These are phyloP conservation scores for Xylaria arbuscula DNA, from an alignment of 2,329 filamentous ascomycete species.

Conservation along the genomic window DNA sequence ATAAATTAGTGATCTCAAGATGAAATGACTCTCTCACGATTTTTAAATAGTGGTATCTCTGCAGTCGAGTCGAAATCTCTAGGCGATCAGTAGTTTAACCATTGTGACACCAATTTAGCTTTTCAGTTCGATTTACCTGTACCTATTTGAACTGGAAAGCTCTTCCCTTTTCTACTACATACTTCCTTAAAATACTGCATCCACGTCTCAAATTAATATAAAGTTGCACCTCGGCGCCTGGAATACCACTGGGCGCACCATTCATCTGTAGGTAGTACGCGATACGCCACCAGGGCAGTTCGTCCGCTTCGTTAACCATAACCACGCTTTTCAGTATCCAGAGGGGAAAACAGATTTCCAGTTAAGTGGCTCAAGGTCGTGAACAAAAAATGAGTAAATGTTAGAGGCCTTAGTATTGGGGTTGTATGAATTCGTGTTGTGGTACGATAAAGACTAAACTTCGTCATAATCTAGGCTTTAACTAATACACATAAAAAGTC, in stretches of 20 bases:
- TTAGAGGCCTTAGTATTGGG: too few relatives aligned
- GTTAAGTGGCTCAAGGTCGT: conserved; percentile 37
- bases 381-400: not conserved
- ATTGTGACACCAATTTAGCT: not conserved
- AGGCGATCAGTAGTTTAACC: not conserved
- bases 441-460: too few relatives aligned
- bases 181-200: not conserved
- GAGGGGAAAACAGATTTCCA: conserved; percentile 42
- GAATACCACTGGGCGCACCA: not conserved
- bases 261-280: conserved; percentile 37
- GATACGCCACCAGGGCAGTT: conserved; percentile 47
- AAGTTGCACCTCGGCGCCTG: not conserved
- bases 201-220: not conserved
- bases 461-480: too few relatives aligned
- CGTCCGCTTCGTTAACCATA: conserved; percentile 47
- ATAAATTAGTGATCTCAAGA: conserved; percentile 9
- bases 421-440: too few relatives aligned
- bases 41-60: not conserved
- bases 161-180: not conserved
- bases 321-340: conserved; percentile 42
- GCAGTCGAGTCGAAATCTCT: not conserved
- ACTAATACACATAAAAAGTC: too few relatives aligned
- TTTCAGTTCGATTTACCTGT: not conserved
- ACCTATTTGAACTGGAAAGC: not conserved
- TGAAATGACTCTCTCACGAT: not conserved